Evolutionary conservation across 495 filamentous ascomycete genomes (phyloP).

Genomic region (Penicillium silybi): DNA sequence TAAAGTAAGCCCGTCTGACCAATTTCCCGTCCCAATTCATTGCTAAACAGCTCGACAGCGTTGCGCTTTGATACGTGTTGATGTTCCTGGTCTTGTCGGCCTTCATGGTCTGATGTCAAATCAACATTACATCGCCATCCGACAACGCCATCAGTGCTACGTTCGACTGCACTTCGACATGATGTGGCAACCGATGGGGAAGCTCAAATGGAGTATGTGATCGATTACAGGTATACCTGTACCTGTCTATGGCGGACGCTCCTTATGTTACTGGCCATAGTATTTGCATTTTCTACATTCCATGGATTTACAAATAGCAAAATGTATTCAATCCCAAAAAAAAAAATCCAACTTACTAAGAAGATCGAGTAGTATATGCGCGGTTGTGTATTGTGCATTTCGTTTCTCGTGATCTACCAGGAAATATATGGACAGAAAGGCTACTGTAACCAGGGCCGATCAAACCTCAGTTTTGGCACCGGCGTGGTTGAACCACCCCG

Average conservation of each 20-base stretch:
- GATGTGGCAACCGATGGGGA: background rate
- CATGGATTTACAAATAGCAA: background rate
- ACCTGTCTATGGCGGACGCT: conserved; percentile 19
- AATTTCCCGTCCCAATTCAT: background rate
- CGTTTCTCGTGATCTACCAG: background rate
- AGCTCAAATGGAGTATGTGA: background rate
- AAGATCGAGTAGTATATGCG: background rate
- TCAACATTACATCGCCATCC: too few species aligned
- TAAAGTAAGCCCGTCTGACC: background rate
- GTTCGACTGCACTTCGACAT: background rate
- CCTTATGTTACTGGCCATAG: conserved; percentile 16
- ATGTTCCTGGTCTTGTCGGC: background rate
- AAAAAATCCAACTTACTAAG: background rate
- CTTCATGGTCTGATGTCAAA: background rate
- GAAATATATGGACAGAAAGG: background rate
- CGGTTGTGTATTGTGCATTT: background rate
- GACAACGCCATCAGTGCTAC: background rate
- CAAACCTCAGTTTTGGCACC: background rate
- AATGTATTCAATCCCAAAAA: background rate
- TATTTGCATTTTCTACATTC: background rate
- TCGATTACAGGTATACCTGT: background rate
- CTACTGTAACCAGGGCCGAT: background rate
- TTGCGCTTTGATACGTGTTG: background rate
- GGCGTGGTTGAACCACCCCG: background rate
- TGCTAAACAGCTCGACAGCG: background rate